Base-by-base conservation (phyloP, 257 asterid species). In the Eucommia ulmoides region DNA sequence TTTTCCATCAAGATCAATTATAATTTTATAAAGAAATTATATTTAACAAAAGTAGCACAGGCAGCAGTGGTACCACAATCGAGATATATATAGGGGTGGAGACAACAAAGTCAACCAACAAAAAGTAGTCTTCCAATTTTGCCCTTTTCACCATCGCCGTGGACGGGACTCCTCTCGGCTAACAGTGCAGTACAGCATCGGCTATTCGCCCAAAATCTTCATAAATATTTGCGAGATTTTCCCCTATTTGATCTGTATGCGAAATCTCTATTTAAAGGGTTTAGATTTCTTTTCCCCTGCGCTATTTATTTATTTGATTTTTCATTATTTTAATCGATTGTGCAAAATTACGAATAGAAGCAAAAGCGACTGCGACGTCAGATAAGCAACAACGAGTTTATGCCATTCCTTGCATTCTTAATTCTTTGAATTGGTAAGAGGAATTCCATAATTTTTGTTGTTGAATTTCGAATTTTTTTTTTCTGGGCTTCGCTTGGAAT, bases 391-490 rank as follows among this genome's bases (percentile, higher is more conserved):
- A 66, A 47, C 38, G 12, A 12, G 38, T 23, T 33, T 56, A 41
- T 23, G 19, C 22, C 20, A n/a, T 54, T 50, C n/a, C n/a, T n/a
- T n/a, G n/a, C n/a, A n/a, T 33, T 20, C 52, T 20, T 29, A 19
- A 18, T 15, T 51, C 45, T n/a, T 46, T 41, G 23, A 35, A 51
- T 51, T 48, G 54, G 58, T 47, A 58, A 24, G 53, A 48, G 48
- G 47, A 46, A 51, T 65, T 53, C 42, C 44, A 58, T 53, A 55
- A 23, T 20, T 20, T 63, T 41, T 42, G 21, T 57, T 41, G 23
- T 44, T 7, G 63, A 35, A 33, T 19, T 33, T 16, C 55, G 41
- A 20, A 42, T 60, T 51, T 19, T 11, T n/a, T 51, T 23, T 54
- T 18, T 1, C 20, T 29, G 55, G 49, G 15, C 15, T 24, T 55